These are phyloP conservation scores for Panellus pusillus DNA, from an alignment of 768 basidiomycete genomes.

Conservation along the genomic window DNA sequence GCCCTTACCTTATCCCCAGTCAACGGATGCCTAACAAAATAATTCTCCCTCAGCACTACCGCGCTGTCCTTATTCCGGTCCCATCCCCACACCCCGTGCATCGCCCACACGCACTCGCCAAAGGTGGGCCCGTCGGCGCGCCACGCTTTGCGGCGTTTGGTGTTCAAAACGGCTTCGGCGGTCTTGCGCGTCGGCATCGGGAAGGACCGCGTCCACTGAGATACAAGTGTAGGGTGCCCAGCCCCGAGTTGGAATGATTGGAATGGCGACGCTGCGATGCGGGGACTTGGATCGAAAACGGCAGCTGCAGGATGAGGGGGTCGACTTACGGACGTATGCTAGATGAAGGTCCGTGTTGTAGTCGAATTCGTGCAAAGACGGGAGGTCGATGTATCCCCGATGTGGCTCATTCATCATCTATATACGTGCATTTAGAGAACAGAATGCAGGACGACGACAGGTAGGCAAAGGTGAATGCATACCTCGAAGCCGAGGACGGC, in stretches of 20 bases:
- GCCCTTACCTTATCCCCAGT: conserved; percentile 57
- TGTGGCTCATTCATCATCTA: conserved; percentile 94
- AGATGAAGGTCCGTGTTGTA: conserved; percentile 96
- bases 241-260: conserved; percentile 92
- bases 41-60: conserved; percentile 79
- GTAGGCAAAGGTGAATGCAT: conserved; percentile 13
- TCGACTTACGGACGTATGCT: conserved; percentile 65
- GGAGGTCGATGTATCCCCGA: conserved; percentile 83
- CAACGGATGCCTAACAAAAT: conserved; percentile 72
- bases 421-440: conserved; percentile 27
- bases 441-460: not conserved
- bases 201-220: conserved; percentile 81
- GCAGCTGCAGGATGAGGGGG: not conserved
- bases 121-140: conserved; percentile 67
- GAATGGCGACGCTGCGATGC: conserved; percentile 68
- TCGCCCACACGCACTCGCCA: conserved; percentile 81
- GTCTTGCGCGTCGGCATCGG: conserved; percentile 81
- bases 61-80: conserved; percentile 62
- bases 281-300: not conserved
- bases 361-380: conserved; percentile 82
- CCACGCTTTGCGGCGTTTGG: conserved; percentile 65
- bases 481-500: conserved; percentile 92
- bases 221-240: conserved; percentile 79
- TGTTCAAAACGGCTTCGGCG: conserved; percentile 58
- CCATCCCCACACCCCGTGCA: conserved; percentile 95